A percentile compares a stretch with the other conserved stretches of the same genome.
These are phyloP conservation scores for Gentiana dahurica DNA, from an alignment of 257 asterid species.

Conservation along the genomic window DNA sequence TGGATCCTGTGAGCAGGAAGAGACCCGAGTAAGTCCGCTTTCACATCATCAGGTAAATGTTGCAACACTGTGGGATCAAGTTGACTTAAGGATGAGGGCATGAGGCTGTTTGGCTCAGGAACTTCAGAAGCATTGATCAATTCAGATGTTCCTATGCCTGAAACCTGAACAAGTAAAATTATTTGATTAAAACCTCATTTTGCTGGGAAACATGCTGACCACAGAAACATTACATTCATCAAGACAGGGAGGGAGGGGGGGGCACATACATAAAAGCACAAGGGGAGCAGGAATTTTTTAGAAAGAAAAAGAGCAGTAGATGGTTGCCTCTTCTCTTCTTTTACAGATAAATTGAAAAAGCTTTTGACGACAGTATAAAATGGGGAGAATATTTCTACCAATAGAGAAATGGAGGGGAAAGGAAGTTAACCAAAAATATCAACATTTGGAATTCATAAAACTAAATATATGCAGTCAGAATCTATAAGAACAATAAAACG, in stretches of 20 bases:
- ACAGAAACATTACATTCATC: background rate
- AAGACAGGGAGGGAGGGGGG: background rate
- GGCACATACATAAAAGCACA: background rate
- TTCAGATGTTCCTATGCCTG: slow-evolving; percentile 11
- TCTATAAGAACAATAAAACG: background rate
- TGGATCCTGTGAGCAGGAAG: slow-evolving; percentile 59
- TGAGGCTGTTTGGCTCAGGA: slow-evolving; percentile 25
- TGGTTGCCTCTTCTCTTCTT: slow-evolving; percentile 8
- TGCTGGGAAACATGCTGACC: slow-evolving; percentile 16
- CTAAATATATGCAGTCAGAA: background rate
- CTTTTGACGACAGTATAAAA: background rate
- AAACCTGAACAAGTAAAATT: slow-evolving; percentile 13
- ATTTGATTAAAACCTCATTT: slow-evolving; percentile 22
- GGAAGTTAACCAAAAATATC: background rate
- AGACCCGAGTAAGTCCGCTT: slow-evolving; percentile 57
- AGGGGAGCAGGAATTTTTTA: background rate
- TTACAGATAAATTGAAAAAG: background rate
- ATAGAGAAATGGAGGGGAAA: background rate
- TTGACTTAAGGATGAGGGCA: slow-evolving; percentile 93
- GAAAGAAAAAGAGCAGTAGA: slow-evolving; percentile 3
- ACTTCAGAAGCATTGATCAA: slow-evolving; percentile 16
- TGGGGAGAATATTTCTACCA: slow-evolving; percentile 7
- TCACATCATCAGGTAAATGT: slow-evolving; percentile 79
- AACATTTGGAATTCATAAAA: background rate
- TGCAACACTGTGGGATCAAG: slow-evolving; percentile 70